These are phyloP conservation scores for Cladobotryum protrusum DNA, from an alignment of 2,329 filamentous ascomycete genomes.

Conservation along the genomic window DNA sequence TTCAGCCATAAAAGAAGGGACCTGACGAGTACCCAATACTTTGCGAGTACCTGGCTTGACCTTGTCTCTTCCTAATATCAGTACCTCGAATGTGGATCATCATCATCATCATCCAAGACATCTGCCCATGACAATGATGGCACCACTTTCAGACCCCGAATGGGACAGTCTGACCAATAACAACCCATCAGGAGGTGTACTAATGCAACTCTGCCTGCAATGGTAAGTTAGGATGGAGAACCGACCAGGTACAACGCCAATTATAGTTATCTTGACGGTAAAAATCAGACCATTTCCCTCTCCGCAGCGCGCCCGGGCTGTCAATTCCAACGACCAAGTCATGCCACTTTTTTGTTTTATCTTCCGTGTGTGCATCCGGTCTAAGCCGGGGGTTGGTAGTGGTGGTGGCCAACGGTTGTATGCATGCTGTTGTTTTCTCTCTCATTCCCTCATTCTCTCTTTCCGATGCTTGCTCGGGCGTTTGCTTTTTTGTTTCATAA, in stretches of 20 bases:
- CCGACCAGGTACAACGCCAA: slow-evolving; percentile 10
- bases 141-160: slow-evolving; percentile 10
- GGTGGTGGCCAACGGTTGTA: too few relatives aligned
- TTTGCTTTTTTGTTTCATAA: not conserved
- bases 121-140: not conserved
- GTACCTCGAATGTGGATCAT: too few relatives aligned
- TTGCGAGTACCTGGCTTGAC: too few relatives aligned
- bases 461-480: not conserved
- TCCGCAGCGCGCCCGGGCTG: slow-evolving; percentile 2
- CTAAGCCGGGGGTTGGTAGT: slow-evolving; percentile 5
- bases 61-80: too few relatives aligned
- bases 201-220: not conserved
- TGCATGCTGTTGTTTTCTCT: slow-evolving; percentile 3
- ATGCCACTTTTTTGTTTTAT: slow-evolving; percentile 9
- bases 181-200: not conserved
- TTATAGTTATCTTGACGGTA: slow-evolving; percentile 9
- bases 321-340: slow-evolving; percentile 7
- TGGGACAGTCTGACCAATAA: slow-evolving; percentile 3
- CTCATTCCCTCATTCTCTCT: slow-evolving; percentile 1
- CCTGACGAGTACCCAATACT: too few relatives aligned
- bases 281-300: slow-evolving; percentile 11
- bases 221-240: too few relatives aligned
- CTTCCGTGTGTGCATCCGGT: slow-evolving; percentile 9
- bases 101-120: too few relatives aligned
- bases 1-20: too few relatives aligned